Conservation (phyloP, 1,284 basidiomycete genomes). For the Papiliotrema laurentii region DNA sequence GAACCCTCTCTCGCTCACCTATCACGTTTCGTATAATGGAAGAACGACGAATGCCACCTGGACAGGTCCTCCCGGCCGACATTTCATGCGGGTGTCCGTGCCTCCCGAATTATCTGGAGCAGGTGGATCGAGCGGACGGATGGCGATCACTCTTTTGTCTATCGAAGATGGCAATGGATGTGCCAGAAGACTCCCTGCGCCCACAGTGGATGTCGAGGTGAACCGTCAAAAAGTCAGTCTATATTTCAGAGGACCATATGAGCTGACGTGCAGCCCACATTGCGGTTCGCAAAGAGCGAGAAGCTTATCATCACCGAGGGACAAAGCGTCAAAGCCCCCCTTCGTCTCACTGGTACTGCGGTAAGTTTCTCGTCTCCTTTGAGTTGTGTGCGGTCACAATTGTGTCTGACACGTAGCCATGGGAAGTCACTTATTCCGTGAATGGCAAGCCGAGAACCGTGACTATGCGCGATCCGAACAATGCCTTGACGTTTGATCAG, state of each 20-base stretch:
- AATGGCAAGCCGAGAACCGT: slow-evolving; percentile 53
- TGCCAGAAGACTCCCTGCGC: slow-evolving; percentile 67
- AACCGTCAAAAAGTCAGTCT: slow-evolving; percentile 69
- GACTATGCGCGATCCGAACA: slow-evolving; percentile 63
- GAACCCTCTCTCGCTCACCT: slow-evolving; percentile 78
- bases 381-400: too few relatives aligned
- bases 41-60: slow-evolving; percentile 55
- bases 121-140: slow-evolving; percentile 30
- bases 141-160: slow-evolving; percentile 52
- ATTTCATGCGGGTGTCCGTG: slow-evolving; percentile 29
- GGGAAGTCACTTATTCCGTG: slow-evolving; percentile 71
- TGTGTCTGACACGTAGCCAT: slow-evolving; percentile 58
- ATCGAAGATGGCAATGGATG: slow-evolving; percentile 88
- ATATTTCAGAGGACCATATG: too few relatives aligned
- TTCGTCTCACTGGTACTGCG: slow-evolving; percentile 79
- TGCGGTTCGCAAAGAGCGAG: slow-evolving; percentile 62
- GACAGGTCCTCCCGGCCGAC: slow-evolving; percentile 58
- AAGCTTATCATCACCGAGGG: slow-evolving; percentile 70
- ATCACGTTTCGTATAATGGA: slow-evolving; percentile 65
- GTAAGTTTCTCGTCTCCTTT: too few relatives aligned
- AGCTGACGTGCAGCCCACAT: slow-evolving; percentile 62
- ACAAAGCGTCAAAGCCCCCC: slow-evolving; percentile 64
- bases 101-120: slow-evolving; percentile 26
- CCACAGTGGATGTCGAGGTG: slow-evolving; percentile 84
- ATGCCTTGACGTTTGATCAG: slow-evolving; percentile 62